Conservation (phyloP, 106 monocot genomes). For the Dendrobium huoshanense region DNA sequence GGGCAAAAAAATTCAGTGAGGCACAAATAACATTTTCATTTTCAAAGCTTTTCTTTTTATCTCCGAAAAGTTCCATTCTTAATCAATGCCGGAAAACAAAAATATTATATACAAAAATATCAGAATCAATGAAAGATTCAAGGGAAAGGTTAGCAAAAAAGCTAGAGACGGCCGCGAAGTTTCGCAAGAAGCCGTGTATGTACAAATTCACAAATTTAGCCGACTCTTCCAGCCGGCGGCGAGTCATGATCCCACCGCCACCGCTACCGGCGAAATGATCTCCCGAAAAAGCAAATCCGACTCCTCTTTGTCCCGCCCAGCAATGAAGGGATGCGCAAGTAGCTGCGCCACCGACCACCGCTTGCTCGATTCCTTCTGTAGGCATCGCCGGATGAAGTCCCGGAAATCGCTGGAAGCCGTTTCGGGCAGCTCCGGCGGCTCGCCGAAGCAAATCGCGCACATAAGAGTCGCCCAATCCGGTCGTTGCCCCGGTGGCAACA, state of each 20-base stretch:
- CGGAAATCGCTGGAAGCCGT: constrained; percentile 43
- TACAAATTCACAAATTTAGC: not conserved
- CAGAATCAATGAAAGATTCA: not conserved
- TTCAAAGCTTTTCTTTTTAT: too few relatives aligned
- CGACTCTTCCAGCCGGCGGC: not conserved
- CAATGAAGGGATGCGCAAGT: constrained; percentile 67
- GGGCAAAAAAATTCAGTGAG: too few relatives aligned
- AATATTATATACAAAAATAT: not conserved
- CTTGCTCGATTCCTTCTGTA: constrained; percentile 61
- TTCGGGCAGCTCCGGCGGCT: constrained; percentile 37
- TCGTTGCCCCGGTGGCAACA: constrained; percentile 57
- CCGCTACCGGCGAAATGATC: not conserved
- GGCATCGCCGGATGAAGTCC: constrained; percentile 61
- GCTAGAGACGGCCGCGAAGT: not conserved
- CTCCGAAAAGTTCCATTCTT: too few relatives aligned
- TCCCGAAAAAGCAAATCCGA: constrained; percentile 27
- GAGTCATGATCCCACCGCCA: not conserved
- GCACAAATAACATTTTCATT: too few relatives aligned
- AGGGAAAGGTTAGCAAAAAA: not conserved
- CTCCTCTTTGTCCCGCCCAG: constrained; percentile 23
- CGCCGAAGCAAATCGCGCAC: constrained; percentile 94
- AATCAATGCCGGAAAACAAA: too few relatives aligned
- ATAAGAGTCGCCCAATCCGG: constrained; percentile 88
- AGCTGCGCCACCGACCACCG: constrained; percentile 63
- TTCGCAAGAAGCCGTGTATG: not conserved